Percentiles rank a stretch among this genome's conserved stretches.
phyloP scores from a whole-genome alignment of 139 green algal species.

The Coccomyxa sp. region DNA sequence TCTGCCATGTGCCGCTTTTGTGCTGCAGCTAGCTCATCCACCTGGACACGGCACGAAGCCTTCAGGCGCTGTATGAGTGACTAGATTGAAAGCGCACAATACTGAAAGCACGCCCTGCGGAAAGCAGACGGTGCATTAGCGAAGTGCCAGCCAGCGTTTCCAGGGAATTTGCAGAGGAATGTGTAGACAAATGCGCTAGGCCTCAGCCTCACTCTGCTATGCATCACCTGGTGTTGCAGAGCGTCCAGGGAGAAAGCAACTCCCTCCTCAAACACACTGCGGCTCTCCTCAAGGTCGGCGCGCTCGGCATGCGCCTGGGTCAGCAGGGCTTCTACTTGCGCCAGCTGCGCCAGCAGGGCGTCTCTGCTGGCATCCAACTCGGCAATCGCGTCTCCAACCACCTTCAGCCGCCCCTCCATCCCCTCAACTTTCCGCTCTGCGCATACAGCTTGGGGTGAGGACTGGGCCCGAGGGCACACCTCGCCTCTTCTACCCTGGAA shows the following conservation, averaged over 20 bases:
- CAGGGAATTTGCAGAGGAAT: too few relatives aligned
- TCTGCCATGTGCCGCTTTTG: slow-evolving; percentile 17
- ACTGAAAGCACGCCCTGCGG: too few relatives aligned
- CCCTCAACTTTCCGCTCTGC: slow-evolving; percentile 63
- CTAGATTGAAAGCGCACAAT: too few relatives aligned
- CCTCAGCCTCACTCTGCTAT: too few relatives aligned
- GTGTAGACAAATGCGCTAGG: too few relatives aligned
- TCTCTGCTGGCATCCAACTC: slow-evolving; percentile 11
- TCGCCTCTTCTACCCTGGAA: too few relatives aligned
- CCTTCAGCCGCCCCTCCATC: slow-evolving; percentile 45
- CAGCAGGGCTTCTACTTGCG: slow-evolving; percentile 3
- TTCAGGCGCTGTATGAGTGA: too few relatives aligned
- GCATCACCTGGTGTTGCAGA: slow-evolving; percentile 23
- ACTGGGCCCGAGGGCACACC: too few relatives aligned
- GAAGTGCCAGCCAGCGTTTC: too few relatives aligned
- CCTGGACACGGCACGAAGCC: slow-evolving; percentile 6
- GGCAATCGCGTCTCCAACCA: slow-evolving; percentile 11
- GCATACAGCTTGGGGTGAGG: too few relatives aligned
- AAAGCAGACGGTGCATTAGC: too few relatives aligned
- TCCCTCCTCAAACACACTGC: slow-evolving; percentile 26
- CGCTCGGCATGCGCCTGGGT: slow-evolving; percentile 4
- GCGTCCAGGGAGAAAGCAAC: slow-evolving; percentile 25
- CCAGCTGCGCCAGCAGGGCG: slow-evolving; percentile 22
- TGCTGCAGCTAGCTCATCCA: slow-evolving; percentile 11
- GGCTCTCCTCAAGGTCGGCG: slow-evolving; percentile 27